Evolutionary conservation across 306 rosid species (phyloP).

Genomic region (Cicer yamashitae): DNA sequence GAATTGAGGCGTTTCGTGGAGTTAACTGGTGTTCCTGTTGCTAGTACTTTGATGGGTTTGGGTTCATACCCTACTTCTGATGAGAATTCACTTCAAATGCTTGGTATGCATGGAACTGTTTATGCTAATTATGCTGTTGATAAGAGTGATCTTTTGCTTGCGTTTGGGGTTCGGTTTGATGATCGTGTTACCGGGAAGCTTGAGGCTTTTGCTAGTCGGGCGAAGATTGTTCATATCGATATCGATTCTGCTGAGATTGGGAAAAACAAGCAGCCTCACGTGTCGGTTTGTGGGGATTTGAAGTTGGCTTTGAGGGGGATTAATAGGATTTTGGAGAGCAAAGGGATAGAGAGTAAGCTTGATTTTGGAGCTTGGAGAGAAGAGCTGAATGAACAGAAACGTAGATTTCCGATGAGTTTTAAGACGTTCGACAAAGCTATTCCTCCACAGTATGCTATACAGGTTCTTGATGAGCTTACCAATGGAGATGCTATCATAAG

Average conservation of each 20-base stretch:
- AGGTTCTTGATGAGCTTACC: slow-evolving; percentile 86
- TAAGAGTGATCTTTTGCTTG: slow-evolving; percentile 73
- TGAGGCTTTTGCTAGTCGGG: slow-evolving; percentile 87
- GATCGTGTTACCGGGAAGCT: slow-evolving; percentile 91
- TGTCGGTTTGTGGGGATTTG: slow-evolving; percentile 77
- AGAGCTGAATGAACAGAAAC: slow-evolving; percentile 75
- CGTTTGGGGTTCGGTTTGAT: slow-evolving; percentile 91
- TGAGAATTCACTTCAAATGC: slow-evolving; percentile 76
- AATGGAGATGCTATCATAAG: slow-evolving; percentile 75
- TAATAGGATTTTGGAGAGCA: slow-evolving; percentile 59
- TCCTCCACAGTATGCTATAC: slow-evolving; percentile 86
- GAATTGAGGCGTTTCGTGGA: slow-evolving; percentile 70
- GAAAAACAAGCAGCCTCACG: slow-evolving; percentile 91
- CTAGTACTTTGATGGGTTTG: slow-evolving; percentile 92
- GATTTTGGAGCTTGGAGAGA: slow-evolving; percentile 79
- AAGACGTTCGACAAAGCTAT: slow-evolving; percentile 80
- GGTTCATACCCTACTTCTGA: slow-evolving; percentile 62
- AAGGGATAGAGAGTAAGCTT: slow-evolving; percentile 37
- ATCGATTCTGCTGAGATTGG: slow-evolving; percentile 94
- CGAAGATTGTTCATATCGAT: slow-evolving; percentile 89
- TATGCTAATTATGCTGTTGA: slow-evolving; percentile 92
- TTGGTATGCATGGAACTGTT: slow-evolving; percentile 94
- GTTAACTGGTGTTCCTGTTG: slow-evolving; percentile 79
- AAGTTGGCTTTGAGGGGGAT: slow-evolving; percentile 72
- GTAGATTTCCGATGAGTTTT: slow-evolving; percentile 62